phyloP scores from a whole-genome alignment of 208 protist genomes.

The Acanthamoeba sp. region DNA sequence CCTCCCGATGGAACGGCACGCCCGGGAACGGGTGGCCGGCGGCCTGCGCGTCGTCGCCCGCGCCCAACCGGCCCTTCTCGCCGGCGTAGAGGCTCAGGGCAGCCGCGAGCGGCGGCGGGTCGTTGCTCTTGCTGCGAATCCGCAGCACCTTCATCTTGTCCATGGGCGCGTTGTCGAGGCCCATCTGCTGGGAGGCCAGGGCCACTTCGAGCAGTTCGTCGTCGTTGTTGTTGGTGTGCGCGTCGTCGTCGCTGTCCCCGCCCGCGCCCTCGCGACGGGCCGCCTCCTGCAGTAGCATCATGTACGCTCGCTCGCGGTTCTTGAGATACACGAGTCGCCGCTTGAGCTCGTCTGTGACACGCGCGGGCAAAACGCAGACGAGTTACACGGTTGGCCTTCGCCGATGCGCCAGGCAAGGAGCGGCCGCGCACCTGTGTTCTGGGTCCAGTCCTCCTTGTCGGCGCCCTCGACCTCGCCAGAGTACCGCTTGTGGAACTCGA shows the following conservation, averaged over 20 bases:
- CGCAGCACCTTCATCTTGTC: neutral
- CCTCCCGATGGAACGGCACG: neutral
- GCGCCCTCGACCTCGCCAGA: conserved; percentile 5
- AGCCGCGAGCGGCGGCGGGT: neutral
- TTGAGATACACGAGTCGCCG: conserved; percentile 1
- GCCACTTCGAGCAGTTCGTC: neutral
- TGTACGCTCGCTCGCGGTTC: neutral
- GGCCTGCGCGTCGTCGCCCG: neutral
- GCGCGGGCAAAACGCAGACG: no score
- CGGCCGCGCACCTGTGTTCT: neutral
- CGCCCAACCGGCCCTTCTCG: neutral
- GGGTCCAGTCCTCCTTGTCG: conserved; percentile 42
- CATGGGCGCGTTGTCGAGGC: neutral
- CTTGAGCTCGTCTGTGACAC: conserved; percentile 15
- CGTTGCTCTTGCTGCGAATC: neutral
- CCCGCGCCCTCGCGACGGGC: neutral
- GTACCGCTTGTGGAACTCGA: conserved; percentile 29
- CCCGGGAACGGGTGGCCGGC: neutral
- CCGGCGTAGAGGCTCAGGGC: neutral
- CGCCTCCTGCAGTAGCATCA: neutral
- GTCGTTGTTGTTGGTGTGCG: neutral
- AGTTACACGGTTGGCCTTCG: neutral
- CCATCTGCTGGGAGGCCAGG: no score
- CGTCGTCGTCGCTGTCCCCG: neutral
- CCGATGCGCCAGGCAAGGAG: neutral